Percentiles rank a stretch among this genome's conserved stretches.
phyloP scores from a whole-genome alignment of 805 yeast species.

The Candida alai region DNA sequence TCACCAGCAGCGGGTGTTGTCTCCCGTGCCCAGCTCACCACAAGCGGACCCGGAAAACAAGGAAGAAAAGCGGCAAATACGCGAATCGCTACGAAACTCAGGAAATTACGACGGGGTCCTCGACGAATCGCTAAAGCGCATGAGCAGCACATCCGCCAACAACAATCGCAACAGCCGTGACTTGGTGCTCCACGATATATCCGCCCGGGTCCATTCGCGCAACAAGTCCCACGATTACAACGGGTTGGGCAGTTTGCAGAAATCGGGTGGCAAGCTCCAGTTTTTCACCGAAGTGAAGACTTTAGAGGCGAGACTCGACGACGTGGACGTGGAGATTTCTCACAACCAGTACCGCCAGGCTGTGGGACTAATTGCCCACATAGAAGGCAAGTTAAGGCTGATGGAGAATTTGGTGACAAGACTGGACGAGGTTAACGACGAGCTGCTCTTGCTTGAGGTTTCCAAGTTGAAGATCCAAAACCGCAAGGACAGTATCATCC shows the following conservation, averaged over 20 bases:
- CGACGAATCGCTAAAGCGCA: conserved; percentile 27
- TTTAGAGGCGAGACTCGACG: conserved; percentile 62
- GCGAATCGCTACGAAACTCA: conserved; percentile 48
- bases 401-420: conserved; percentile 24
- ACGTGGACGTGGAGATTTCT: conserved; percentile 63
- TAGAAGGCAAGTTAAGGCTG: conserved; percentile 27
- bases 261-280: conserved; percentile 23
- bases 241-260: too few species aligned
- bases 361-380: conserved; percentile 38
- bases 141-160: conserved; percentile 15
- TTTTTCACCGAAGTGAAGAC: conserved; percentile 45
- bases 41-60: conserved; percentile 14
- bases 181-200: conserved; percentile 52
- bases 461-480: conserved; percentile 37
- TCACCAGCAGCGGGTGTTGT: conserved; percentile 26
- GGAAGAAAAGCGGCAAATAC: conserved; percentile 35
- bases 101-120: conserved; percentile 33
- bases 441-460: conserved; percentile 35
- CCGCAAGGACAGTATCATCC: conserved; percentile 35
- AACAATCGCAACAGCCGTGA: conserved; percentile 30
- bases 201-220: conserved; percentile 59
- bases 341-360: conserved; percentile 51
- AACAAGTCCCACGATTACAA: conserved; percentile 47
- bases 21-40: conserved; percentile 11
- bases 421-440: conserved; percentile 13